Conservation (phyloP, 2,329 filamentous ascomycete species). For the Cladosporium halotolerans region DNA sequence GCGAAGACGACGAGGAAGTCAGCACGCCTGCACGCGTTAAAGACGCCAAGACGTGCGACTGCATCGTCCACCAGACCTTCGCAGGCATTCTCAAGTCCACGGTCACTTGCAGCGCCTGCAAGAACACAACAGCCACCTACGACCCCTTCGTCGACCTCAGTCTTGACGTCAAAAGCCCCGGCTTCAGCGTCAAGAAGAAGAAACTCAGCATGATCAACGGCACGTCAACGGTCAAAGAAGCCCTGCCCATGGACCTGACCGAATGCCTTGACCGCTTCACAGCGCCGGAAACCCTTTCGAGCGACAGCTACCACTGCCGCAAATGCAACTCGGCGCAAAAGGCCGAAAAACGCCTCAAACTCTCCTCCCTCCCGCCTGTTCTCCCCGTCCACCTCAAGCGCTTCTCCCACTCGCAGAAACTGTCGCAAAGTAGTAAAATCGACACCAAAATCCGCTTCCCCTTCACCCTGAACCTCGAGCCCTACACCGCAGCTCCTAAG, state of each 20-base stretch:
- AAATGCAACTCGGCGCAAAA: slow-evolving; percentile 69
- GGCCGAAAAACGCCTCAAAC: slow-evolving; percentile 75
- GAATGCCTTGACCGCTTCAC: slow-evolving; percentile 83
- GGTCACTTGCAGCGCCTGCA: slow-evolving; percentile 83
- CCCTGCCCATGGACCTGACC: slow-evolving; percentile 35
- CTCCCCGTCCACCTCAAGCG: slow-evolving; percentile 84
- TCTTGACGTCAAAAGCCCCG: slow-evolving; percentile 66
- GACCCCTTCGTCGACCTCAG: slow-evolving; percentile 90
- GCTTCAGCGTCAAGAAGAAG: slow-evolving; percentile 55
- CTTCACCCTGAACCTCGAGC: slow-evolving; percentile 79
- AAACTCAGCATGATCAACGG: slow-evolving; percentile 44
- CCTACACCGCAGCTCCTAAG: slow-evolving; percentile 57
- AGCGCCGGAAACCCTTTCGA: slow-evolving; percentile 65
- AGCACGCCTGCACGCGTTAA: slow-evolving; percentile 26
- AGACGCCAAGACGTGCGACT: slow-evolving; percentile 56
- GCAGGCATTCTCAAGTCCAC: slow-evolving; percentile 87
- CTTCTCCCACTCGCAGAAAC: slow-evolving; percentile 33
- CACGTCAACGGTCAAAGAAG: slow-evolving; percentile 28
- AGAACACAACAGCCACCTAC: slow-evolving; percentile 71
- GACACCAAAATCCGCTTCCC: slow-evolving; percentile 83
- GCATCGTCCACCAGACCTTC: slow-evolving; percentile 90
- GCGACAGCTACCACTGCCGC: slow-evolving; percentile 78
- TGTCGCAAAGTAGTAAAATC: slow-evolving; percentile 80
- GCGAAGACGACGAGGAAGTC: slow-evolving; percentile 42
- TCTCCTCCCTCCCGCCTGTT: slow-evolving; percentile 80